Evolutionary conservation across 768 basidiomycete species (phyloP).

Genomic region (Hericium alpestre): DNA sequence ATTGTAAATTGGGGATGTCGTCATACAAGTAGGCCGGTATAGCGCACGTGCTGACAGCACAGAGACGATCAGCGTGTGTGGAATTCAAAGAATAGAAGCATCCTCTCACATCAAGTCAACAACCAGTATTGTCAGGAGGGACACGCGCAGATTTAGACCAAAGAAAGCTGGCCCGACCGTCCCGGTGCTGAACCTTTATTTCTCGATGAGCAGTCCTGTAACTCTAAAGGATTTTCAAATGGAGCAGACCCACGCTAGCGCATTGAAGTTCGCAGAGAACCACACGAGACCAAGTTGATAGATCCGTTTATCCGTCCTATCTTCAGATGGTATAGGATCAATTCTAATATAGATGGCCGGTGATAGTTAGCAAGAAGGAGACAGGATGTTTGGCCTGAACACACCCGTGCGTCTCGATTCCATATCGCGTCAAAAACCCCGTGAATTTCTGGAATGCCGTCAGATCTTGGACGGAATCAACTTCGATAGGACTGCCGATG

Average conservation of each 20-base stretch:
- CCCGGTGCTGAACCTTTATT: constrained; percentile 35
- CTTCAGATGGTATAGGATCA: constrained; percentile 37
- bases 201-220: neutral
- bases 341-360: constrained; percentile 27
- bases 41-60: constrained; percentile 19
- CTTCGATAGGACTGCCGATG: too few relatives aligned
- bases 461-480: neutral
- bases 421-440: constrained; percentile 22
- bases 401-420: constrained; percentile 33
- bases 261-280: constrained; percentile 63
- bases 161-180: constrained; percentile 41
- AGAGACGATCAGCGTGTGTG: constrained; percentile 1
- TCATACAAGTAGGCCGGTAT: constrained; percentile 31
- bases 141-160: constrained; percentile 32
- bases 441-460: constrained; percentile 14
- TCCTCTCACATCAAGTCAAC: constrained; percentile 33
- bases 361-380: neutral
- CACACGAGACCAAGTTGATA: constrained; percentile 63
- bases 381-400: neutral
- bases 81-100: neutral
- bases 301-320: constrained; percentile 46
- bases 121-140: constrained; percentile 29
- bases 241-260: constrained; percentile 34
- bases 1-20: constrained; percentile 20
- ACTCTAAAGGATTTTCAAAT: neutral